Base-by-base conservation (phyloP, 768 basidiomycete genomes). In the Fistulinella prunicolor region DNA sequence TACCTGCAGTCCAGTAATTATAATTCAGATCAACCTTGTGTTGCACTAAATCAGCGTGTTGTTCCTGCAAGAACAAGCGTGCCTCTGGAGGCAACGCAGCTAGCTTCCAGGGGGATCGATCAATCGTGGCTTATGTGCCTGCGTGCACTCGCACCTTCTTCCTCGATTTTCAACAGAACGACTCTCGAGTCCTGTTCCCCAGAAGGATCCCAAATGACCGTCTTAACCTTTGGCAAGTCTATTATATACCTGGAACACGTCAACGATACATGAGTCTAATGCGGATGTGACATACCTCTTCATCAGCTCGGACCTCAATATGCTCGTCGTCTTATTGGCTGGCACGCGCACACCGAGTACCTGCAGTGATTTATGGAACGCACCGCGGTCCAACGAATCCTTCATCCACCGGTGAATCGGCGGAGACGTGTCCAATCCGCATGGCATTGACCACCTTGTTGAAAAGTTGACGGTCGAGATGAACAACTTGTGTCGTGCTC, bases 1-100 rank as follows among this genome's bases (percentile, higher is more conserved):
- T 58, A 92, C 94, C 86, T 39, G 90, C 80, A 2, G 80, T 84
- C 95, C 95, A 98, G 66, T 91, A 86, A 60, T 87, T 77, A 63
- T 97, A 98, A 47, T 80, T 77, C 36, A 98, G 69, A 20, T 83
- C 68, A 35, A 98, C 52, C 1, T 68, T 70, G 59, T 90, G 79
- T 14, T 71, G 67, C 8, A 79, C 72, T n/a, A 91, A 61, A 6
- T 78, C 80, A 30, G 72, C 74, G 4, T 76, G 66, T 55, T 85
- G 77, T n/a, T 68, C 65, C 22, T 74, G 65, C 47, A 96, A 64
- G 54, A 83, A 81, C 6, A 76, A 68, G 40, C 69, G 67, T 35
- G 81, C 75, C 26, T 82, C 78, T 9, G 67, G 62, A 21, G 83
- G 70, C 61, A 94, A 73, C 45, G 86, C 79, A 66, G 78, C 91